phyloP scores from a whole-genome alignment of 2,329 filamentous ascomycete species.

The Tolypocladium album region DNA sequence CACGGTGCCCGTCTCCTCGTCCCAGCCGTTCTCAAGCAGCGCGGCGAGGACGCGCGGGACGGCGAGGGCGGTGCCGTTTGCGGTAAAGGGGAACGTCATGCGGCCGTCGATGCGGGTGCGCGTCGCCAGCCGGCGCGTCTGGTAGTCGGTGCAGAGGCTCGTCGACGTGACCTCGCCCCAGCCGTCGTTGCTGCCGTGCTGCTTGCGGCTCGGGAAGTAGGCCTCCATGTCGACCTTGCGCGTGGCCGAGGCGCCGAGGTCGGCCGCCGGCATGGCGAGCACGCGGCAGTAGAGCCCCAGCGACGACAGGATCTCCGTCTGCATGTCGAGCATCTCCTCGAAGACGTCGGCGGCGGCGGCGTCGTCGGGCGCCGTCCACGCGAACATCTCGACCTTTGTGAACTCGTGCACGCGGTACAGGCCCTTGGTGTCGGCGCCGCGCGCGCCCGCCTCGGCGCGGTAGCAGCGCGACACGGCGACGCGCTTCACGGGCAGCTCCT shows the following conservation, averaged over 20 bases:
- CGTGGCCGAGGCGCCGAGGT: slow-evolving; percentile 79
- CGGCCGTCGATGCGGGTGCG: slow-evolving; percentile 47
- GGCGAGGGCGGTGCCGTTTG: slow-evolving; percentile 90
- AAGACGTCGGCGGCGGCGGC: slow-evolving; percentile 50
- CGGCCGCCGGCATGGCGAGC: slow-evolving; percentile 81
- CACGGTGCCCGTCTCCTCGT: slow-evolving; percentile 56
- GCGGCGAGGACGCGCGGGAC: slow-evolving; percentile 84
- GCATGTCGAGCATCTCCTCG: slow-evolving; percentile 76
- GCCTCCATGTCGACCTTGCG: slow-evolving; percentile 92
- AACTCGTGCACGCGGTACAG: slow-evolving; percentile 97
- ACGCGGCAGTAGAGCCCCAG: slow-evolving; percentile 79
- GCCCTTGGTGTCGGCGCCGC: slow-evolving; percentile 85
- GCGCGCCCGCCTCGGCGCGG: slow-evolving; percentile 84
- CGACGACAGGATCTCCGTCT: slow-evolving; percentile 68
- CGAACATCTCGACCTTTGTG: slow-evolving; percentile 96
- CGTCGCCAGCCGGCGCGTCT: slow-evolving; percentile 72
- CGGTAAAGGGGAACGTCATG: slow-evolving; percentile 70
- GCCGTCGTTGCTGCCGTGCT: slow-evolving; percentile 35
- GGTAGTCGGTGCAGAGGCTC: slow-evolving; percentile 91
- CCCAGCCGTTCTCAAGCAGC: slow-evolving; percentile 83
- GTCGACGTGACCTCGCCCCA: slow-evolving; percentile 93
- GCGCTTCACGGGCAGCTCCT: slow-evolving; percentile 62
- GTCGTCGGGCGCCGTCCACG: slow-evolving; percentile 61
- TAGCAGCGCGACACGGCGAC: slow-evolving; percentile 89
- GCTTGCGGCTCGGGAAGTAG: slow-evolving; percentile 72